Evolutionary conservation across 441 rosid genomes (phyloP).

Genomic region (Populus hybrid): DNA sequence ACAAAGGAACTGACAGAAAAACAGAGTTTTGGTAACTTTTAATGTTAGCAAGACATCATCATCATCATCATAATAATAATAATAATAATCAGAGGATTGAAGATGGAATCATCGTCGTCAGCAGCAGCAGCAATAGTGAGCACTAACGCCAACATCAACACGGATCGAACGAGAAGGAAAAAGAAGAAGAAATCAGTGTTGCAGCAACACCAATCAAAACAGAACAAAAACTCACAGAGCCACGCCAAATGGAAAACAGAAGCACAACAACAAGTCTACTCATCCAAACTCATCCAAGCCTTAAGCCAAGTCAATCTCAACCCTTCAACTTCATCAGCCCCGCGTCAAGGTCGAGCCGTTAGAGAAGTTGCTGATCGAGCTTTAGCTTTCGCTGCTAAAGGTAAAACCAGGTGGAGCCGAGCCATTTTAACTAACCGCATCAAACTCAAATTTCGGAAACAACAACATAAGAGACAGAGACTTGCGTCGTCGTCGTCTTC

Average conservation of each 20-base stretch:
- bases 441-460: conserved; percentile 77
- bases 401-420: conserved; percentile 85
- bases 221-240: conserved; percentile 26
- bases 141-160: conserved; percentile 28
- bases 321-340: conserved; percentile 43
- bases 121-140: conserved; percentile 40
- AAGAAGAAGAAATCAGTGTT: conserved; percentile 58
- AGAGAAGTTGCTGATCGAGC: conserved; percentile 83
- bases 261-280: conserved; percentile 72
- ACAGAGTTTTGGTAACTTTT: neutral
- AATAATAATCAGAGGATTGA: neutral
- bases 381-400: conserved; percentile 77
- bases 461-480: conserved; percentile 42
- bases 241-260: conserved; percentile 72
- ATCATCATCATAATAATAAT: no score
- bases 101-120: conserved; percentile 28
- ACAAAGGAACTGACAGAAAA: neutral
- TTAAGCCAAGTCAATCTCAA: conserved; percentile 51
- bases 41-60: neutral
- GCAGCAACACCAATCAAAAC: conserved; percentile 20
- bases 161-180: conserved; percentile 57
- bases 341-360: conserved; percentile 56
- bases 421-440: conserved; percentile 72
- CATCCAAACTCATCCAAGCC: conserved; percentile 70
- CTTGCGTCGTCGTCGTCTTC: conserved; percentile 21